These are phyloP conservation scores for Ophiostoma australiae DNA, from an alignment of 2,329 filamentous ascomycete species.

Conservation along the genomic window DNA sequence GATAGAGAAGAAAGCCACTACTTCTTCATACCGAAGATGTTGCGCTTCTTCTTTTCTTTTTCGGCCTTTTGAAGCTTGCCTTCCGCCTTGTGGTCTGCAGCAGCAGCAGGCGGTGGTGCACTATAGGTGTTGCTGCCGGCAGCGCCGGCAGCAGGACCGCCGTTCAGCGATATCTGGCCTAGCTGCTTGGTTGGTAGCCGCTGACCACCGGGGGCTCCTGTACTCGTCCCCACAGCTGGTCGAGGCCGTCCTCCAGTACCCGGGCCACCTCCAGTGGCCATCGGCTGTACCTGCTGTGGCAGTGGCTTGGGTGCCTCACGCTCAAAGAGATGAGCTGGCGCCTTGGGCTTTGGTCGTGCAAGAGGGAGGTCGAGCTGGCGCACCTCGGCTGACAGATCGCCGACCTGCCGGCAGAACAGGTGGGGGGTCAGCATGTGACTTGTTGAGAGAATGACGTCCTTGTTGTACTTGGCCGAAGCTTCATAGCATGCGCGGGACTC, in stretches of 20 bases:
- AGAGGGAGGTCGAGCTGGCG: slow-evolving; percentile 73
- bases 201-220: slow-evolving; percentile 37
- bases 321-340: slow-evolving; percentile 83
- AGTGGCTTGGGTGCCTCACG: slow-evolving; percentile 55
- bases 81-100: slow-evolving; percentile 8
- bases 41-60: slow-evolving; percentile 37
- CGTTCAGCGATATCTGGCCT: slow-evolving; percentile 49
- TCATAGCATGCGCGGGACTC: slow-evolving; percentile 89
- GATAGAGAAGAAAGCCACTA: slow-evolving; percentile 20
- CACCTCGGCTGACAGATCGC: slow-evolving; percentile 71
- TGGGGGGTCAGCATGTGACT: slow-evolving; percentile 88
- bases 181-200: slow-evolving; percentile 52
- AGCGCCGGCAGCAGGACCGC: background rate
- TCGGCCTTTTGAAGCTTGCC: slow-evolving; percentile 48
- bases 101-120: slow-evolving; percentile 22
- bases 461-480: slow-evolving; percentile 62
- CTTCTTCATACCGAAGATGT: slow-evolving; percentile 36
- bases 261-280: slow-evolving; percentile 20
- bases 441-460: slow-evolving; percentile 82
- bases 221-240: slow-evolving; percentile 25
- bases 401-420: slow-evolving; percentile 76
- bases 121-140: slow-evolving; percentile 29
- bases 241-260: background rate
- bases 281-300: slow-evolving; percentile 16
- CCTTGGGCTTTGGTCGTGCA: slow-evolving; percentile 72